Base-by-base conservation (phyloP, 495 filamentous ascomycete species). In the Penicillium pancosmium region DNA sequence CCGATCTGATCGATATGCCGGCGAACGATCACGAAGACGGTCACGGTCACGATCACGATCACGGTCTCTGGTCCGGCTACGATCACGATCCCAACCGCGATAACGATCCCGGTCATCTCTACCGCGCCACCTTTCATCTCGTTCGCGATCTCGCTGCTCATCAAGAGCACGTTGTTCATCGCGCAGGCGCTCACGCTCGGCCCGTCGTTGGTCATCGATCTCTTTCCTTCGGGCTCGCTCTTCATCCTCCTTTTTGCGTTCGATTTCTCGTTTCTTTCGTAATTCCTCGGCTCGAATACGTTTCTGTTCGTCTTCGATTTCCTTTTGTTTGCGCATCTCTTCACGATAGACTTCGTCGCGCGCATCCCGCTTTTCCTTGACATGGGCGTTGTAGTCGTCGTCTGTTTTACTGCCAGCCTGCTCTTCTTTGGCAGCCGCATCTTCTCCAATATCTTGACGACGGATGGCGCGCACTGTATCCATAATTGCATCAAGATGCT, bases 321-420 rank as follows among this genome's bases (percentile, higher is more conserved):
- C 80, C 48, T 76, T 76, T 61, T 89, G 81, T 62, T 85, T 84
- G 56, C 82, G 81, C 55, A 84, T 75, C 40, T 87, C 82, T 59
- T 89, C 86, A 50, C 85, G 84, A 64, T 85, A 84, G 18, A 84
- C 74, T 33, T 80, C 84, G 21, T 88, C 88, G 48, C 88, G 83
- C 62, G 86, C 84, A 11, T 82, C 82, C 4, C 84, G 78, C 56
- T 86, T 84, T n/a, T 72, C 77, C n/a, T 84, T 85, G 1, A 90
- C 85, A 59, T 91, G 85, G 36, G 78, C 77, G 13, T 86, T 89
- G 65, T 93, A 96, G 53, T 92, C 88, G 47, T 87, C 88, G 61
- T 96, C 92, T 6, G 88, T 91, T 69, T 91, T 96, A 59, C 83
- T 83, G 3, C 92, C 92, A 25, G 82, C 80, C 23, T 73, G 61